phyloP scores from a whole-genome alignment of 257 asterid genomes.

The Solanum phureja region DNA sequence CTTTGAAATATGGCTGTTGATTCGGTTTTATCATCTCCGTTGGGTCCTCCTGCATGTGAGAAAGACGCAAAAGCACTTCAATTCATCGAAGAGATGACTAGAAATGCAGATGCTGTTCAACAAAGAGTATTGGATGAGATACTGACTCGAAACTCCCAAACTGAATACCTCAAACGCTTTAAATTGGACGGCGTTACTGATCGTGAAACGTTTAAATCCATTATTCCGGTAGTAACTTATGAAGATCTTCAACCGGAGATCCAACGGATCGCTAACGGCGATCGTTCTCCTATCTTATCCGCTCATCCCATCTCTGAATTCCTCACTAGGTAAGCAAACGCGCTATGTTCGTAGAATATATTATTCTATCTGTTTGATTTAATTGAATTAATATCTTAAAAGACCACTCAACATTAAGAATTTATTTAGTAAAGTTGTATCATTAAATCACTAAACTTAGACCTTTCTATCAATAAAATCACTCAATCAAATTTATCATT shows the following conservation, averaged over 20 bases:
- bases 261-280: conserved; percentile 87
- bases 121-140: conserved; percentile 56
- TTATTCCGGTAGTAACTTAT: conserved; percentile 68
- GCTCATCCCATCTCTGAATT: conserved; percentile 89
- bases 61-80: conserved; percentile 82
- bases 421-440: too few species aligned
- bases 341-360: background rate
- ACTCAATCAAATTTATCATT: too few species aligned
- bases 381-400: too few species aligned
- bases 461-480: too few species aligned
- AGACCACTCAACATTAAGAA: too few species aligned
- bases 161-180: conserved; percentile 60
- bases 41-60: conserved; percentile 86
- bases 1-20: conserved; percentile 57
- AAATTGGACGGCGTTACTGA: conserved; percentile 54
- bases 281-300: conserved; percentile 71
- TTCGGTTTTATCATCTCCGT: conserved; percentile 59
- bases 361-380: background rate
- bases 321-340: conserved; percentile 64
- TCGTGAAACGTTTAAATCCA: conserved; percentile 57
- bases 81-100: conserved; percentile 86
- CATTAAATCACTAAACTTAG: too few species aligned
- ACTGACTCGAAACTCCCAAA: conserved; percentile 49
- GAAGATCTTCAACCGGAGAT: conserved; percentile 91
- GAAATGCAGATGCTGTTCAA: conserved; percentile 73